These are phyloP conservation scores for Kernera saxatilis DNA, from an alignment of 345 rosid species.

Conservation along the genomic window DNA sequence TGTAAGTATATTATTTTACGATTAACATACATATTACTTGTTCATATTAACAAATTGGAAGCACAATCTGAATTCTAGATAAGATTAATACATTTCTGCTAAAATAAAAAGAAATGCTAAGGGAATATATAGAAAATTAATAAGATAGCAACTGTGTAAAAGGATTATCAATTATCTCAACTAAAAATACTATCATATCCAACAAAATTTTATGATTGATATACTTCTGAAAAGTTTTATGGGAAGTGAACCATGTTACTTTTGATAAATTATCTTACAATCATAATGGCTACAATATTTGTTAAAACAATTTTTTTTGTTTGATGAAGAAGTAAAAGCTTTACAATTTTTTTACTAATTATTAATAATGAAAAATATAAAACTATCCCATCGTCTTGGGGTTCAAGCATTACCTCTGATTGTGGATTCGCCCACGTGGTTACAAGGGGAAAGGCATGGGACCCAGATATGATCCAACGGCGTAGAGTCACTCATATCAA, in stretches of 20 bases:
- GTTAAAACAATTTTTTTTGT: background rate
- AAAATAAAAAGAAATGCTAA: background rate
- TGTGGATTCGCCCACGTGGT: conserved; percentile 13
- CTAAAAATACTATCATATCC: background rate
- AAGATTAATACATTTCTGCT: background rate
- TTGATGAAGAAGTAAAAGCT: background rate
- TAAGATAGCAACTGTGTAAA: background rate
- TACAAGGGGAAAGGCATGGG: background rate
- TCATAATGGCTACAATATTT: background rate
- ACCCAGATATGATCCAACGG: conserved; percentile 9
- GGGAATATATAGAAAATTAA: background rate
- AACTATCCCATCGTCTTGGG: background rate
- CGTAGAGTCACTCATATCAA: background rate
- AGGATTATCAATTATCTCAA: background rate
- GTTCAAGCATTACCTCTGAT: background rate
- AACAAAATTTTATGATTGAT: background rate
- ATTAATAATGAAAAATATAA: background rate
- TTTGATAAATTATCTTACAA: background rate
- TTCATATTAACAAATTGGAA: conserved; percentile 8
- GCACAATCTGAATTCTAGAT: background rate
- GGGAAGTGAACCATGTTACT: background rate
- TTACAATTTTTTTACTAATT: background rate
- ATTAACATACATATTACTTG: background rate
- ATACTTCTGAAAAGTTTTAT: background rate
- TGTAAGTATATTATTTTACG: conserved; percentile 10